Base-by-base conservation (phyloP, 2,329 filamentous ascomycete species). In the Ploettnerulaceae sp. region DNA sequence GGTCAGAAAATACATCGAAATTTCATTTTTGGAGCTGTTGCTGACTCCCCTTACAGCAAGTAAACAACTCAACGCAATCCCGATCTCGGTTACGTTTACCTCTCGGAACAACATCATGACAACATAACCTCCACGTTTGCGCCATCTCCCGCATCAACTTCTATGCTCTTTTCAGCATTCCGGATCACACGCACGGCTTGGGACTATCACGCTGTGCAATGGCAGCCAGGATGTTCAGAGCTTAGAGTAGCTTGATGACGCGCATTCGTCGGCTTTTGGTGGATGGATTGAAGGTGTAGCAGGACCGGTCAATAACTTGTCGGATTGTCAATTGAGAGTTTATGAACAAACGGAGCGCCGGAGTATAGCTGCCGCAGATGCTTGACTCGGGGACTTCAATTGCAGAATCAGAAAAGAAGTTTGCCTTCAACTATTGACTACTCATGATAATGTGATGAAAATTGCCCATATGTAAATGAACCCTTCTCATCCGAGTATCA, bases 1-100 rank as follows among this genome's bases (percentile, higher is more conserved):
- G 84, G 93, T 97, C 81, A 81, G 89, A 74, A 56, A 21, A 39
- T 28, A 28, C 25, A 28, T 20, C 17, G 31, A 18, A 29, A 37
- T 35, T 47, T 39, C n/a, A n/a, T n/a, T n/a, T n/a, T n/a, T n/a
- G n/a, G n/a, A n/a, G n/a, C n/a, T n/a, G n/a, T n/a, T n/a, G 21
- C 55, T 61, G 35, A 63, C 45, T 29, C 26, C 31, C 25, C 31
- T 48, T 48, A 57, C 46, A 70, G 68, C 62, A 70, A 70, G 61
- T 70, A 70, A 69, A 70, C 65, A 55, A 59, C 62, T 68, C 65
- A 56, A 59, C 51, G 56, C 63, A 63, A n/a, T 58, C 63, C 65
- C 67, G 68, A 67, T 69, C 67, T 65, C 67, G 60, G 61, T 65
- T 51, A 64, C 58, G 61, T 57, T 55, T 58, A 53, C 51, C 59